Conservation (phyloP, 2,329 filamentous ascomycete genomes). For the Exophiala sideris region DNA sequence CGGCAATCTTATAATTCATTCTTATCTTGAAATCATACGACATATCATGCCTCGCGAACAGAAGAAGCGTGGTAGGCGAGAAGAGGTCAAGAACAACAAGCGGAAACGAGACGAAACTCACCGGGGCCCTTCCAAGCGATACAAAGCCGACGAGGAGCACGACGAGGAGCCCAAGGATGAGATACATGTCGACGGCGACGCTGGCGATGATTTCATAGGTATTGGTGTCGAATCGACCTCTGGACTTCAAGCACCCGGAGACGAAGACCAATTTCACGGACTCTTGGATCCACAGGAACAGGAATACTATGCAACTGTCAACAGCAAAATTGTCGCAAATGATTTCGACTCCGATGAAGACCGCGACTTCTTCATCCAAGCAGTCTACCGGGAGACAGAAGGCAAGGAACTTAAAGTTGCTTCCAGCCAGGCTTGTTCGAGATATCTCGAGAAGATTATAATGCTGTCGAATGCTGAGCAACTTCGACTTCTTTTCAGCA, state of each 20-base stretch:
- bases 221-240: constrained; percentile 29
- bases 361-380: constrained; percentile 67
- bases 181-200: constrained; percentile 20
- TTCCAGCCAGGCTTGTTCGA: constrained; percentile 90
- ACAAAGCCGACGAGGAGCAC: constrained; percentile 33
- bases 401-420: constrained; percentile 96
- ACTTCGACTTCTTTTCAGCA: constrained; percentile 80
- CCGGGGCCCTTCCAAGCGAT: constrained; percentile 38
- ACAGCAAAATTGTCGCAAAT: constrained; percentile 85
- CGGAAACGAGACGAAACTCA: constrained; percentile 36
- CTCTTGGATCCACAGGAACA: constrained; percentile 90
- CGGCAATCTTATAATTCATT: too few species aligned
- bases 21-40: background rate
- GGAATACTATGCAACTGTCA: constrained; percentile 88
- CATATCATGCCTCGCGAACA: constrained; percentile 44
- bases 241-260: constrained; percentile 20
- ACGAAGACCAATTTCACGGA: constrained; percentile 79
- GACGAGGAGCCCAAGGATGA: constrained; percentile 24
- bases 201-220: constrained; percentile 39
- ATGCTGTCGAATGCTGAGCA: constrained; percentile 73
- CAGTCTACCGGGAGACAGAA: constrained; percentile 78
- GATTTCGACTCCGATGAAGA: constrained; percentile 77
- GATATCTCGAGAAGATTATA: constrained; percentile 88
- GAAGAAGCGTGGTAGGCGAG: constrained; percentile 46
- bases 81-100: constrained; percentile 36